Conservation (phyloP, 202 grass and related monocot genomes). For the Hordeum pubiflorum region DNA sequence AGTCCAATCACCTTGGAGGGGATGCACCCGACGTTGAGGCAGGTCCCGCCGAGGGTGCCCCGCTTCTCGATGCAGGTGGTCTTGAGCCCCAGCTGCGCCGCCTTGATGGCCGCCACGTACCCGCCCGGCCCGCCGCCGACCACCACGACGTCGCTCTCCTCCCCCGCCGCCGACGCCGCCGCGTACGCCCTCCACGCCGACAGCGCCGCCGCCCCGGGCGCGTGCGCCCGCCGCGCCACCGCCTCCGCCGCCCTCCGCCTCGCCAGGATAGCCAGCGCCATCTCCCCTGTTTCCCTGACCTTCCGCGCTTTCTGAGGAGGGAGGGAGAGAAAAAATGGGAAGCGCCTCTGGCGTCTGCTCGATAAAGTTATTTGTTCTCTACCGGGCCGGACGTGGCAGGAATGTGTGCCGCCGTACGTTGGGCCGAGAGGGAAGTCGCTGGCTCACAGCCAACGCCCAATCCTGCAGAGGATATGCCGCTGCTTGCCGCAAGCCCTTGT, state of each 20-base stretch:
- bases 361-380: not conserved
- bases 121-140: conserved; percentile 82
- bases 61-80: conserved; percentile 99
- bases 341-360: not conserved
- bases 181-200: conserved; percentile 48
- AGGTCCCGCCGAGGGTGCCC: conserved; percentile 78
- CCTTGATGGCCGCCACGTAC: conserved; percentile 99
- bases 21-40: conserved; percentile 99
- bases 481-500: not conserved
- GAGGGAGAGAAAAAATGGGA: not conserved
- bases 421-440: conserved; percentile 15
- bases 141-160: conserved; percentile 95
- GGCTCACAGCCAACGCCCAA: not conserved
- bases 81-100: conserved; percentile 89
- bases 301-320: not conserved
- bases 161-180: conserved; percentile 35
- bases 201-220: conserved; percentile 3
- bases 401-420: not conserved
- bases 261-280: conserved; percentile 64
- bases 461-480: conserved; percentile 4
- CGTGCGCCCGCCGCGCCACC: conserved; percentile 32
- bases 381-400: not conserved
- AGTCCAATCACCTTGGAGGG: conserved; percentile 73
- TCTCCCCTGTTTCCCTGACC: not conserved
- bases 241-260: conserved; percentile 48